phyloP scores from a whole-genome alignment of 352 stramenopile genomes.

The Globisporangium polare region DNA sequence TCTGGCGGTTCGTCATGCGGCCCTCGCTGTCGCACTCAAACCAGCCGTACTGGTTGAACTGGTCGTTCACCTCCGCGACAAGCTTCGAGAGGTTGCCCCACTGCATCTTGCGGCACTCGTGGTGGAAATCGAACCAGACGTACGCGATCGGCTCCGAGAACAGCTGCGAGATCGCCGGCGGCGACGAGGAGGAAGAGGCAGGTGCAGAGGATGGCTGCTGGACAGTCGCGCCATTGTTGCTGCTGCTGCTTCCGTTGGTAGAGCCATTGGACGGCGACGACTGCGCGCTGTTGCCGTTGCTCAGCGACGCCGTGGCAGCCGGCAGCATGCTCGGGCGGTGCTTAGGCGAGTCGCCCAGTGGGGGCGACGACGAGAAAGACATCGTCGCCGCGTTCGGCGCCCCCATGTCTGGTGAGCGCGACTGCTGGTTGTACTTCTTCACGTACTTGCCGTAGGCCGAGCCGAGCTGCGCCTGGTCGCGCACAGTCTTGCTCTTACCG shows the following conservation, averaged over 20 bases:
- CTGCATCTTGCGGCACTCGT: slow-evolving; percentile 92
- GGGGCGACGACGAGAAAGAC: slow-evolving; percentile 4
- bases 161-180: slow-evolving; percentile 29
- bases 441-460: slow-evolving; percentile 81
- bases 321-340: slow-evolving; percentile 3
- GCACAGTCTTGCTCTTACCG: slow-evolving; percentile 57
- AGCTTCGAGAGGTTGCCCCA: slow-evolving; percentile 92
- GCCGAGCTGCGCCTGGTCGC: slow-evolving; percentile 90
- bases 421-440: slow-evolving; percentile 83
- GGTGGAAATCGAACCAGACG: slow-evolving; percentile 98
- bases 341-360: slow-evolving; percentile 36
- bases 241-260: slow-evolving; percentile 7
- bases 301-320: background rate
- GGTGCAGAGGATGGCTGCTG: background rate
- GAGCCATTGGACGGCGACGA: slow-evolving; percentile 20
- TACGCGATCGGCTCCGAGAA: slow-evolving; percentile 72
- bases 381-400: background rate
- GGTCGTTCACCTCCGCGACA: slow-evolving; percentile 65
- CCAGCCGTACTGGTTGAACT: slow-evolving; percentile 64
- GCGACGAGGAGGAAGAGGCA: background rate
- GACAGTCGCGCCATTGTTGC: background rate
- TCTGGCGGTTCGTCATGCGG: slow-evolving; percentile 69
- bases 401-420: slow-evolving; percentile 42
- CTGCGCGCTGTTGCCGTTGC: slow-evolving; percentile 4
- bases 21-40: slow-evolving; percentile 63